A percentile compares a stretch with the other conserved stretches of the same genome.
Conservation (phyloP, 345 rosid species). For the Pistacia vera region DNA sequence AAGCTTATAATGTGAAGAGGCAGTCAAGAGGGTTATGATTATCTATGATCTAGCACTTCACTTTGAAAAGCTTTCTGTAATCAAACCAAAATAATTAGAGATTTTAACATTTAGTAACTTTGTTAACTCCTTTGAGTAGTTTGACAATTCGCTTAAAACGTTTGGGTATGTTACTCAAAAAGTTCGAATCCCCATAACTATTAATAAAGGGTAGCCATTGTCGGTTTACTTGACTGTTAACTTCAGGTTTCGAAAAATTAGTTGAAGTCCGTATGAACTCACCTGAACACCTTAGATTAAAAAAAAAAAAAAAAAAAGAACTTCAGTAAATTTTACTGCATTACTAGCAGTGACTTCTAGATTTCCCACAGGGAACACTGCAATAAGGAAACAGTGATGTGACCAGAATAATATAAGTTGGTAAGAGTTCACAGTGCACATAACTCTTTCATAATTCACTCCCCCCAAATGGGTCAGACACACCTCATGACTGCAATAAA, state of each 20-base stretch:
- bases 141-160: too few relatives aligned
- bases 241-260: too few relatives aligned
- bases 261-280: too few relatives aligned
- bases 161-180: too few relatives aligned
- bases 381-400: not conserved
- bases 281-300: too few relatives aligned
- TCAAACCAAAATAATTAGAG: slow-evolving; percentile 3
- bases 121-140: too few relatives aligned
- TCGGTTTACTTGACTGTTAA: too few relatives aligned
- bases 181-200: too few relatives aligned
- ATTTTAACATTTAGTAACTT: not conserved
- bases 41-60: slow-evolving; percentile 19
- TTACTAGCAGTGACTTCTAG: slow-evolving; percentile 1
- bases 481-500: not conserved
- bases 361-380: not conserved
- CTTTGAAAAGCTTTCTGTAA: not conserved
- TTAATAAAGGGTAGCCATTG: too few relatives aligned
- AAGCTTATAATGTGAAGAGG: slow-evolving; percentile 4
- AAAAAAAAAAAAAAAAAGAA: not conserved
- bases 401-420: not conserved
- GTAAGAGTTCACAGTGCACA: slow-evolving; percentile 6
- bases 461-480: not conserved
- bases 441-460: not conserved
- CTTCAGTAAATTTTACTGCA: too few relatives aligned
- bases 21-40: not conserved